A percentile compares a stretch with the other conserved stretches of the same genome.
Conservation (phyloP, 1,139 yeast species). For the Lodderomyces theae region DNA sequence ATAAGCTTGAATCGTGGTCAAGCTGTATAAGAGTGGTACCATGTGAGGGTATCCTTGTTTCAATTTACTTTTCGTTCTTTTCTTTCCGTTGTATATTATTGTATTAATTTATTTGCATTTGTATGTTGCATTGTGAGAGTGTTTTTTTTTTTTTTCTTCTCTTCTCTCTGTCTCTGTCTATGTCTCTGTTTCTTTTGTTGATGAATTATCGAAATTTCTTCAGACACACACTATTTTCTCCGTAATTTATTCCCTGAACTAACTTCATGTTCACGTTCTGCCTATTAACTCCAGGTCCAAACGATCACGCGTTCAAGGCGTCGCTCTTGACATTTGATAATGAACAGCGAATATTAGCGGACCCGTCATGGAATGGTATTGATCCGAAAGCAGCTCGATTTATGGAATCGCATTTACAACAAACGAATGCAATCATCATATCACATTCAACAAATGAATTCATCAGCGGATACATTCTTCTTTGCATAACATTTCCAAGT, state of each 20-base stretch:
- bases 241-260: too few species aligned
- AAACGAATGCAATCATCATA: conserved; percentile 65
- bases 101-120: background rate
- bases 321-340: conserved; percentile 44
- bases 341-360: conserved; percentile 56
- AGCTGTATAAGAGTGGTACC: background rate
- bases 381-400: conserved; percentile 35
- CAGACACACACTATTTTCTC: too few species aligned
- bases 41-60: background rate
- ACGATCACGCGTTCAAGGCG: conserved; percentile 38
- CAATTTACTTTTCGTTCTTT: conserved; percentile 2
- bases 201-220: background rate
- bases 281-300: conserved; percentile 32
- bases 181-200: too few species aligned
- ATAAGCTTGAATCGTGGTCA: conserved; percentile 21
- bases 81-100: conserved; percentile 4
- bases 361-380: conserved; percentile 70
- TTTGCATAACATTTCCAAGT: conserved; percentile 60
- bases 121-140: too few species aligned
- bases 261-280: conserved; percentile 38
- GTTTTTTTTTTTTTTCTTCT: background rate
- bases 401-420: conserved; percentile 45
- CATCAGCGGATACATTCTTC: conserved; percentile 73
- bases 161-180: too few species aligned
- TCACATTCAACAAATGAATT: conserved; percentile 86